Percentiles rank a stretch among this genome's conserved stretches.
These are phyloP conservation scores for Raddia guianensis DNA, from an alignment of 176 grass and related monocot species.

Conservation along the genomic window DNA sequence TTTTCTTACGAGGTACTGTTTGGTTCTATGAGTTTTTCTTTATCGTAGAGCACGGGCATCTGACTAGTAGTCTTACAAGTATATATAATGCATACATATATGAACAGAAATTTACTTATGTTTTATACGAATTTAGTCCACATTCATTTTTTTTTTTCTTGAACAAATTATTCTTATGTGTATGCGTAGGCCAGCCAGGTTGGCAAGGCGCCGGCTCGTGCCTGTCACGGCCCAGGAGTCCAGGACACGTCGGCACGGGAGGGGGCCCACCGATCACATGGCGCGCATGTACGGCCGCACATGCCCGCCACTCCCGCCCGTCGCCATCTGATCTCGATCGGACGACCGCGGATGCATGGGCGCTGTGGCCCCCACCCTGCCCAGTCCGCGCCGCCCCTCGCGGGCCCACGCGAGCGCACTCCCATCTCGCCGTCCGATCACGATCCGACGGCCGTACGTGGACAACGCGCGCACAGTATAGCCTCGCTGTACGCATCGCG, in stretches of 20 bases:
- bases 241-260: slow-evolving; percentile 12
- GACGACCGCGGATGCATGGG: slow-evolving; percentile 13
- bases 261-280: slow-evolving; percentile 29
- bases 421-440: not conserved
- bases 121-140: no score
- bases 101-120: no score
- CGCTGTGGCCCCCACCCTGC: not conserved
- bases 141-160: not conserved
- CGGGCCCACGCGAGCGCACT: no score
- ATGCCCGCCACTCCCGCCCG: not conserved
- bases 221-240: no score
- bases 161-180: no score
- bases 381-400: no score
- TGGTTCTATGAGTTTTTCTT: no score
- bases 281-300: slow-evolving; percentile 6
- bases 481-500: not conserved
- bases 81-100: no score
- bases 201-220: slow-evolving; percentile 5
- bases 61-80: no score
- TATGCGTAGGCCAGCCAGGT: not conserved
- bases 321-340: slow-evolving; percentile 50
- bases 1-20: no score
- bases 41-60: no score
- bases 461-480: not conserved
- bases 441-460: not conserved